Evolutionary conservation across 1,139 yeast species (phyloP).

Genomic region (Magnusiomyces sp.): DNA sequence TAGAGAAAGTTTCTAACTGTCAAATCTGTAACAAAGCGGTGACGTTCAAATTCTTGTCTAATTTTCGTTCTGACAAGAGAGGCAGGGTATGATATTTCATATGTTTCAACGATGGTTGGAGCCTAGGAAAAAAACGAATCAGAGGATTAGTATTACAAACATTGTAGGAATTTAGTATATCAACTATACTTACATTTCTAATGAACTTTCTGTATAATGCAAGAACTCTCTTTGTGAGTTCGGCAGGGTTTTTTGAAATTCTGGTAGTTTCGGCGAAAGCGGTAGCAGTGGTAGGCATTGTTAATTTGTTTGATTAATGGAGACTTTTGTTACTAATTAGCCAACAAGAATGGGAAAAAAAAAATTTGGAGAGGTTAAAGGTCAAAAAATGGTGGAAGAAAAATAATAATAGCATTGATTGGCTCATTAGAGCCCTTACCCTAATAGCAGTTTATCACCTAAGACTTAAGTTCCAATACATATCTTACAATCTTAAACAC

Average conservation of each 20-base stretch:
- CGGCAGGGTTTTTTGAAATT: slow-evolving; percentile 53
- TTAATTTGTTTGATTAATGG: slow-evolving; percentile 2
- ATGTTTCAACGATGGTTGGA: slow-evolving; percentile 44
- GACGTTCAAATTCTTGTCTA: slow-evolving; percentile 85
- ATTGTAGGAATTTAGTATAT: background rate
- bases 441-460: background rate
- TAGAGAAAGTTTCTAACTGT: slow-evolving; percentile 59
- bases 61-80: slow-evolving; percentile 72
- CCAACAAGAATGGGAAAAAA: background rate
- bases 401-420: background rate
- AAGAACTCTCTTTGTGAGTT: slow-evolving; percentile 56
- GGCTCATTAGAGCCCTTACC: background rate
- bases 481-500: no score
- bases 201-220: slow-evolving; percentile 65
- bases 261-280: slow-evolving; percentile 80
- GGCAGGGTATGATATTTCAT: slow-evolving; percentile 79
- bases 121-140: slow-evolving; percentile 26
- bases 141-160: background rate
- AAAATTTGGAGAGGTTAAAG: background rate
- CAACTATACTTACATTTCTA: slow-evolving; percentile 37
- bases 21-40: slow-evolving; percentile 61
- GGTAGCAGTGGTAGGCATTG: slow-evolving; percentile 61
- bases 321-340: background rate
- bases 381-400: background rate
- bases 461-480: no score